phyloP scores from a whole-genome alignment of 2,329 filamentous ascomycete genomes.

The Capronia coronata region DNA sequence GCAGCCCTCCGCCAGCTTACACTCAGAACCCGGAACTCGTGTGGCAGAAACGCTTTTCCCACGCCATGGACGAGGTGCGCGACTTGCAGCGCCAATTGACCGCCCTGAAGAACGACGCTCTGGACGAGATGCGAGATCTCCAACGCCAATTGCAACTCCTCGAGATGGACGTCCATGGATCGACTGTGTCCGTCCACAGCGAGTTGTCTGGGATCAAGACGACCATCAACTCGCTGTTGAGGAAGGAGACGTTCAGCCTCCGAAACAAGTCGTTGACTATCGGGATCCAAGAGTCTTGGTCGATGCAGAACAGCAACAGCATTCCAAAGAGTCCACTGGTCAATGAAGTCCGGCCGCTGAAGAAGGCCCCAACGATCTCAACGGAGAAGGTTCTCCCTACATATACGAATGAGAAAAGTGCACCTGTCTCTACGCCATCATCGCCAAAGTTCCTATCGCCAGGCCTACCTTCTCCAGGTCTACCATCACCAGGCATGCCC shows the following conservation, averaged over 20 bases:
- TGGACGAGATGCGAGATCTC: constrained; percentile 25
- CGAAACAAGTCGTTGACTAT: constrained; percentile 15
- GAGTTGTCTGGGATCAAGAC: constrained; percentile 24
- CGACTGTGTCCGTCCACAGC: constrained; percentile 17
- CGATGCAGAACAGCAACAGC: constrained; percentile 3
- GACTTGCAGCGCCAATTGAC: constrained; percentile 23
- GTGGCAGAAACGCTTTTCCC: constrained; percentile 22
- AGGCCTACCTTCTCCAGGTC: constrained; percentile 10
- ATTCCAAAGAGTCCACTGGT: constrained; percentile 16
- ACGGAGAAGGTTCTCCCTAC: background rate
- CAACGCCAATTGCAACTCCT: constrained; percentile 20
- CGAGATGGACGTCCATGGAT: constrained; percentile 17
- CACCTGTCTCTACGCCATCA: background rate
- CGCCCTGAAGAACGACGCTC: constrained; percentile 18
- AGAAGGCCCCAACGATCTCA: background rate
- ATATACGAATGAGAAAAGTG: background rate
- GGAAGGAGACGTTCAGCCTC: constrained; percentile 21
- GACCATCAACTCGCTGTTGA: constrained; percentile 22
- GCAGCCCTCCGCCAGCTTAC: constrained; percentile 19
- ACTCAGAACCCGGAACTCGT: constrained; percentile 21
- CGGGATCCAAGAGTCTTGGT: constrained; percentile 14
- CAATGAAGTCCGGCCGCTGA: constrained; percentile 14
- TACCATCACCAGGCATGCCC: constrained; percentile 15
- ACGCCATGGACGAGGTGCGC: constrained; percentile 26
- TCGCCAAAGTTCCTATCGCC: constrained; percentile 3